Percentiles rank a stretch among this genome's conserved stretches.
These are phyloP conservation scores for Vitis hybrid DNA, from an alignment of 177 flowering plant species.

Conservation along the genomic window DNA sequence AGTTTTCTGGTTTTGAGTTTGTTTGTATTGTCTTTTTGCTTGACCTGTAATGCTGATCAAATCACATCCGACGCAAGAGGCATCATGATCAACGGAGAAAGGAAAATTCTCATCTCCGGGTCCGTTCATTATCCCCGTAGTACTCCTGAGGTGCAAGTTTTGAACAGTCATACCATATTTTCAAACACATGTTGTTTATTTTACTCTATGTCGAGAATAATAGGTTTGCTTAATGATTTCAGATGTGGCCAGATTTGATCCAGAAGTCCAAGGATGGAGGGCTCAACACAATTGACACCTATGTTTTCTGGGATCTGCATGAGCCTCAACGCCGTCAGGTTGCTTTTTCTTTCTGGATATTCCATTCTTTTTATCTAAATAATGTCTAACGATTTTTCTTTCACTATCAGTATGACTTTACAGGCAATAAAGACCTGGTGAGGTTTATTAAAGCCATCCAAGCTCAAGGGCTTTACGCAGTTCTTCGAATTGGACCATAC, in stretches of 20 bases:
- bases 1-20: neutral
- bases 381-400: neutral
- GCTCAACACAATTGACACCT: slow-evolving; percentile 26
- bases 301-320: slow-evolving; percentile 33
- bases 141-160: slow-evolving; percentile 19
- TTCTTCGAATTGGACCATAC: slow-evolving; percentile 46
- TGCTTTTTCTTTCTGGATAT: neutral
- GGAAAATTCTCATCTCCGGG: slow-evolving; percentile 23
- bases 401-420: slow-evolving; percentile 28
- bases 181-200: neutral
- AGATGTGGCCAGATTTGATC: slow-evolving; percentile 27
- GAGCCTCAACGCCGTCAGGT: slow-evolving; percentile 22
- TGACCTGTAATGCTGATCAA: too few species aligned
- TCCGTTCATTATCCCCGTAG: slow-evolving; percentile 35
- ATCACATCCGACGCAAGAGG: slow-evolving; percentile 18
- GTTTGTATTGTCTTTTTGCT: neutral
- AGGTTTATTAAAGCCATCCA: slow-evolving; percentile 31
- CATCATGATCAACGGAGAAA: slow-evolving; percentile 23
- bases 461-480: slow-evolving; percentile 26
- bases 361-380: neutral
- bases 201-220: neutral
- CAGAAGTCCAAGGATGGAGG: slow-evolving; percentile 24
- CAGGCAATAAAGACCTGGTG: slow-evolving; percentile 27
- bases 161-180: neutral
- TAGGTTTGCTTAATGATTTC: too few species aligned